phyloP scores from a whole-genome alignment of 2,329 filamentous ascomycete species.

The Hirsutella rhossiliensis region DNA sequence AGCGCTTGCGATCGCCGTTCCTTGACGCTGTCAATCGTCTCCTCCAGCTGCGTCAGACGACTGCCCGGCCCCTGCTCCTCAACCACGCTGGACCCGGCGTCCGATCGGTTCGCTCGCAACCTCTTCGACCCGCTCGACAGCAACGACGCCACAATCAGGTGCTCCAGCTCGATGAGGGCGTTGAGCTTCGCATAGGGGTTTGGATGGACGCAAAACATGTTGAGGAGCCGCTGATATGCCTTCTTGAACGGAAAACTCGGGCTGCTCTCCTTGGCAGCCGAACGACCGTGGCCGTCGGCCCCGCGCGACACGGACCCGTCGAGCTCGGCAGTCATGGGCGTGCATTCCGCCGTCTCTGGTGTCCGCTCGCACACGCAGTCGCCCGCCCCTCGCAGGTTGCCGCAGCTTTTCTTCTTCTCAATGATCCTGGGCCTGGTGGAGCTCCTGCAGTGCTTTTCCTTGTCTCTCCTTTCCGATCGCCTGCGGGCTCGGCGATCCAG shows the following conservation, averaged over 20 bases:
- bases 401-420: conserved; percentile 58
- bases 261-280: conserved; percentile 10
- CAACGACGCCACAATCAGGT: conserved; percentile 67
- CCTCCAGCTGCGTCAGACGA: conserved; percentile 42
- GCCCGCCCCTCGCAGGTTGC: conserved; percentile 44
- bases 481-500: conserved; percentile 35
- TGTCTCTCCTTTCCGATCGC: conserved; percentile 25
- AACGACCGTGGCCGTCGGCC: conserved; percentile 7
- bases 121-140: conserved; percentile 20
- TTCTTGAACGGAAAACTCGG: conserved; percentile 66
- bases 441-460: conserved; percentile 28
- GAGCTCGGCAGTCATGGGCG: conserved; percentile 23
- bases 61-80: conserved; percentile 18
- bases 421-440: conserved; percentile 37
- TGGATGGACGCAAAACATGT: conserved; percentile 78
- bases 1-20: conserved; percentile 49
- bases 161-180: conserved; percentile 70
- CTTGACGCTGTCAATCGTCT: conserved; percentile 57
- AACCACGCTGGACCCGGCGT: conserved; percentile 20
- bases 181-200: conserved; percentile 81
- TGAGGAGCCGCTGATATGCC: conserved; percentile 68
- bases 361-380: conserved; percentile 24
- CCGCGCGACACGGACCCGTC: conserved; percentile 20
- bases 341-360: conserved; percentile 24
- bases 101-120: conserved; percentile 22